These are phyloP conservation scores for Fusarium sp. DNA, from an alignment of 2,329 filamentous ascomycete genomes.

Conservation along the genomic window DNA sequence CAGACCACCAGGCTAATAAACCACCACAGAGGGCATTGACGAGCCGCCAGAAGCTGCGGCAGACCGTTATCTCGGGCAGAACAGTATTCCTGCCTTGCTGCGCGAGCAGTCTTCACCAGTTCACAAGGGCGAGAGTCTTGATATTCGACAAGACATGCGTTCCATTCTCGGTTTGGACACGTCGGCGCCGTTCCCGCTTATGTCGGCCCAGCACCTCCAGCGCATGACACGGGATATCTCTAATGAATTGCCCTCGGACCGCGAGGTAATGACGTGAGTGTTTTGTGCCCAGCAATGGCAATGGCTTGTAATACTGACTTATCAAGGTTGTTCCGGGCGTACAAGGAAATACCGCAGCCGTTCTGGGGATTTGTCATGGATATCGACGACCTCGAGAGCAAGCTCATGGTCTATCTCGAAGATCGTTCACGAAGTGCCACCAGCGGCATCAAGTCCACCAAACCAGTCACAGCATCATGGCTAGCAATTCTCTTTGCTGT, in stretches of 20 bases:
- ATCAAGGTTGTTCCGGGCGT: constrained; percentile 69
- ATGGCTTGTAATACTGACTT: constrained; percentile 3
- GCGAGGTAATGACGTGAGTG: constrained; percentile 74
- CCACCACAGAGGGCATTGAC: constrained; percentile 55
- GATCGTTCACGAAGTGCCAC: constrained; percentile 68
- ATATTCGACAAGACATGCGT: constrained; percentile 72
- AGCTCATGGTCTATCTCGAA: constrained; percentile 72
- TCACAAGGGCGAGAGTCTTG: constrained; percentile 63
- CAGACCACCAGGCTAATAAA: constrained; percentile 37
- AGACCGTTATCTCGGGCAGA: constrained; percentile 72
- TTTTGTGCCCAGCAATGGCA: not conserved
- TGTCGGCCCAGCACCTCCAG: constrained; percentile 72
- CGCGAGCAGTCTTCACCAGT: constrained; percentile 68
- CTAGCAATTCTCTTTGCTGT: constrained; percentile 73
- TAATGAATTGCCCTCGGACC: constrained; percentile 69
- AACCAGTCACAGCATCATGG: constrained; percentile 71
- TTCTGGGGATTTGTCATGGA: constrained; percentile 76
- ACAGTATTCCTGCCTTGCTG: constrained; percentile 74
- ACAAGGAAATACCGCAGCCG: constrained; percentile 74
- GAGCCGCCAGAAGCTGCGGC: constrained; percentile 66
- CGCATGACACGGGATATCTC: constrained; percentile 69
- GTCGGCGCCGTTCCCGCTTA: constrained; percentile 73
- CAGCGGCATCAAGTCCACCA: constrained; percentile 57
- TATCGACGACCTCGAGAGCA: constrained; percentile 72
- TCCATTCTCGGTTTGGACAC: constrained; percentile 74